A percentile compares a stretch with the other conserved stretches of the same genome.
Conservation (phyloP, 2,329 filamentous ascomycete genomes). For the Endothia cerciana region DNA sequence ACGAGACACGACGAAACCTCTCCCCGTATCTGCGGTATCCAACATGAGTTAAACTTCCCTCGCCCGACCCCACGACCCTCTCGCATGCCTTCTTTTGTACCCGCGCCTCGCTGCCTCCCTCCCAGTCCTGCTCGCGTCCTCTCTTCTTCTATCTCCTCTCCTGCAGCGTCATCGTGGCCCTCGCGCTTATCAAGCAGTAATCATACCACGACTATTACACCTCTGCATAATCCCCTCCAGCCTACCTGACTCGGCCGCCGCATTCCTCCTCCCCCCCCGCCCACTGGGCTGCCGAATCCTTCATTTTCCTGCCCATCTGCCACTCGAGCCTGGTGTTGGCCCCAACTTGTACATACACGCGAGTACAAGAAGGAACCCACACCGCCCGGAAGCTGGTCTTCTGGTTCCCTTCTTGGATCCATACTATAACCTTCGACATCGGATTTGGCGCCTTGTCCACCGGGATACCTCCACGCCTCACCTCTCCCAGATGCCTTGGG, state of each 20-base stretch:
- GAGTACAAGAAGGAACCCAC: conserved; percentile 17
- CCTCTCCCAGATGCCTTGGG: conserved; percentile 17
- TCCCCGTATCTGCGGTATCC: background rate
- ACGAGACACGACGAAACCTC: conserved; percentile 13
- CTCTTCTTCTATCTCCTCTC: background rate
- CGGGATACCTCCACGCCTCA: conserved; percentile 3
- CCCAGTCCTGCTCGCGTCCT: background rate
- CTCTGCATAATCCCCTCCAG: conserved; percentile 20
- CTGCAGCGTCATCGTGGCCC: conserved; percentile 2
- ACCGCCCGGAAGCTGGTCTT: conserved; percentile 31
- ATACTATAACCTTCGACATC: conserved; percentile 18
- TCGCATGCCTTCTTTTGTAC: conserved; percentile 5
- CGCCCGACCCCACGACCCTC: background rate
- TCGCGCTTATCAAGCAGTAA: conserved; percentile 6
- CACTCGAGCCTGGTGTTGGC: background rate
- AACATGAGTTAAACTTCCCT: conserved; percentile 10
- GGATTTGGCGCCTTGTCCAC: too few relatives aligned
- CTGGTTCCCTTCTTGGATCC: conserved; percentile 16
- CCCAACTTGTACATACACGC: conserved; percentile 23
- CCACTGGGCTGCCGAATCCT: background rate
- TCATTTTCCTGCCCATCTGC: background rate
- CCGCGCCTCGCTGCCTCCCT: conserved; percentile 1
- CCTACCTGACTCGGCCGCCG: conserved; percentile 5
- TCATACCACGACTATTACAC: conserved; percentile 9
- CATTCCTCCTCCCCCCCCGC: background rate